Evolutionary conservation across 2,329 filamentous ascomycete species (phyloP).

Genomic region (Colletotrichum spaethianum): DNA sequence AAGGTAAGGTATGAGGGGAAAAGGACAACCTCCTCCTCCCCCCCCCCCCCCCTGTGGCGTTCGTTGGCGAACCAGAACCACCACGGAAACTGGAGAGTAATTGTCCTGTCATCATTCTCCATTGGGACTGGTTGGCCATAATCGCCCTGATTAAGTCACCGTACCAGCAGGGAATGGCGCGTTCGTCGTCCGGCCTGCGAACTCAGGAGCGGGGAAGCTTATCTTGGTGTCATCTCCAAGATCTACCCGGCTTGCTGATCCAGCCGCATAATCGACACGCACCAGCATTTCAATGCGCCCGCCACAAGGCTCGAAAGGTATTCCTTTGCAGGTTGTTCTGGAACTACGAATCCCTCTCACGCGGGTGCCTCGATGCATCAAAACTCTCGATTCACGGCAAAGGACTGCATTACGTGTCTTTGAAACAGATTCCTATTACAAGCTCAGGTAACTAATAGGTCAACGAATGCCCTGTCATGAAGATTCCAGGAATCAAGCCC

Average conservation of each 20-base stretch:
- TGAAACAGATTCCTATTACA: not conserved
- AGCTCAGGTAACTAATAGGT: not conserved
- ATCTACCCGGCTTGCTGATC: not conserved
- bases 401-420: not conserved
- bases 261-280: not conserved
- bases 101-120: constrained; percentile 10
- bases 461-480: not conserved
- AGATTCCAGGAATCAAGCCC: not conserved
- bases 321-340: not conserved
- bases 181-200: not conserved
- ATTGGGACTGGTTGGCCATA: constrained; percentile 1
- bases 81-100: not conserved
- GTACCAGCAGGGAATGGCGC: constrained; percentile 8
- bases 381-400: too few species aligned
- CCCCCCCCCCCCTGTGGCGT: constrained; percentile 22
- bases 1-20: not conserved
- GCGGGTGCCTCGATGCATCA: not conserved
- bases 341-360: not conserved
- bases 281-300: not conserved
- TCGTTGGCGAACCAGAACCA: constrained; percentile 13
- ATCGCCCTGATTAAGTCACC: constrained; percentile 1
- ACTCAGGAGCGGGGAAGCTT: not conserved
- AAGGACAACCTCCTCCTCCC: not conserved
- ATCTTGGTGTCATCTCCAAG: not conserved
- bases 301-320: not conserved